A percentile compares a stretch with the other conserved stretches of the same genome.
Conservation (phyloP, 441 rosid species). For the Lagerstroemia fauriei region DNA sequence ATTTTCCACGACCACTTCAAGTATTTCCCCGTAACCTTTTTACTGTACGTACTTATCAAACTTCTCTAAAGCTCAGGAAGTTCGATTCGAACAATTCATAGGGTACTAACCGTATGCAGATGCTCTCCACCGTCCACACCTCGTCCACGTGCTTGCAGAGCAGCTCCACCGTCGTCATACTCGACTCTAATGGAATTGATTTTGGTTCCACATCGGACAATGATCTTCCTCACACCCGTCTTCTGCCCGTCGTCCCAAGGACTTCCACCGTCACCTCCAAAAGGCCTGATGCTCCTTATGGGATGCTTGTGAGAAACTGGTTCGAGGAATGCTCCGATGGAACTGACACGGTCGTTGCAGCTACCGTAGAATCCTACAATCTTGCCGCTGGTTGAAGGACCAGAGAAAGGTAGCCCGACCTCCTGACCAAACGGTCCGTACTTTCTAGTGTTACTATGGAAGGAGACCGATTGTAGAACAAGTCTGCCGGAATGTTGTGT, state of each 20-base stretch:
- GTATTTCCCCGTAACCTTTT: no score
- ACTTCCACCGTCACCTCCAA: background rate
- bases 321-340: background rate
- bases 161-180: background rate
- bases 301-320: conserved; percentile 6
- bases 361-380: conserved; percentile 8
- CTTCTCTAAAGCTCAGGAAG: no score
- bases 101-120: background rate
- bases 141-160: accelerated
- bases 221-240: background rate
- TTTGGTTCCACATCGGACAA: background rate
- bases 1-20: no score
- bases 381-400: background rate
- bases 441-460: conserved; percentile 1
- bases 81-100: no score
- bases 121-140: background rate
- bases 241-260: background rate
- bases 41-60: no score
- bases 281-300: background rate
- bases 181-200: background rate
- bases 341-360: background rate
- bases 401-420: background rate
- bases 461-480: background rate
- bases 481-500: background rate
- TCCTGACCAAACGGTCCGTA: conserved; percentile 19